A percentile compares a stretch with the other conserved stretches of the same genome.
phyloP scores from a whole-genome alignment of 345 rosid species.

The Dovyalis caffra region DNA sequence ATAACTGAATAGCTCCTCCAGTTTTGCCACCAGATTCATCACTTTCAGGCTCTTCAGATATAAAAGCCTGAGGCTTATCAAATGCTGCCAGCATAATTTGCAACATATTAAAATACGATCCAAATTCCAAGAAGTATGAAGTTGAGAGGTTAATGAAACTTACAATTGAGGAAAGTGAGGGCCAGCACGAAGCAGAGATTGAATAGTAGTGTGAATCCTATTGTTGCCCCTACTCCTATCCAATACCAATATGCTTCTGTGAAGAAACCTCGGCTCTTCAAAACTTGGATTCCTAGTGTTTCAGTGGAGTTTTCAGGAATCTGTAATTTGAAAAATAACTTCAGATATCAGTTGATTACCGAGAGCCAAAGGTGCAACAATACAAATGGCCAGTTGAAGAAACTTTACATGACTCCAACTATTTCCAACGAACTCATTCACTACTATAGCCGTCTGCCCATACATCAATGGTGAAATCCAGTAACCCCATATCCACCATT shows the following conservation, averaged over 20 bases:
- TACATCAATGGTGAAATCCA: slow-evolving; percentile 86
- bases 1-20: slow-evolving; percentile 16
- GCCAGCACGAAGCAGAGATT: slow-evolving; percentile 40
- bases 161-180: slow-evolving; percentile 55
- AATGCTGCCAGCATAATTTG: slow-evolving; percentile 40
- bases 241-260: slow-evolving; percentile 62
- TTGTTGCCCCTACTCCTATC: slow-evolving; percentile 53
- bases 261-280: slow-evolving; percentile 46
- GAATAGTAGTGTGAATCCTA: slow-evolving; percentile 39
- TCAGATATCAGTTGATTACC: neutral
- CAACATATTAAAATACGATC: neutral
- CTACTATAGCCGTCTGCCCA: slow-evolving; percentile 61
- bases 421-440: slow-evolving; percentile 67
- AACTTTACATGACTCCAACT: slow-evolving; percentile 51
- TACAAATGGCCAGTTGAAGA: neutral
- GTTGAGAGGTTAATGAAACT: slow-evolving; percentile 15
- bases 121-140: neutral
- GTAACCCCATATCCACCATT: slow-evolving; percentile 91
- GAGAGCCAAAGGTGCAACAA: neutral
- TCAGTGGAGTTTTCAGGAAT: slow-evolving; percentile 21
- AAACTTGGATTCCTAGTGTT: slow-evolving; percentile 44
- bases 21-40: neutral
- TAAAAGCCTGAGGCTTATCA: slow-evolving; percentile 48
- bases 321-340: slow-evolving; percentile 12
- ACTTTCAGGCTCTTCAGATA: slow-evolving; percentile 26